phyloP scores from a whole-genome alignment of 2,329 filamentous ascomycete genomes.

The Clonostachys rhizophaga region DNA sequence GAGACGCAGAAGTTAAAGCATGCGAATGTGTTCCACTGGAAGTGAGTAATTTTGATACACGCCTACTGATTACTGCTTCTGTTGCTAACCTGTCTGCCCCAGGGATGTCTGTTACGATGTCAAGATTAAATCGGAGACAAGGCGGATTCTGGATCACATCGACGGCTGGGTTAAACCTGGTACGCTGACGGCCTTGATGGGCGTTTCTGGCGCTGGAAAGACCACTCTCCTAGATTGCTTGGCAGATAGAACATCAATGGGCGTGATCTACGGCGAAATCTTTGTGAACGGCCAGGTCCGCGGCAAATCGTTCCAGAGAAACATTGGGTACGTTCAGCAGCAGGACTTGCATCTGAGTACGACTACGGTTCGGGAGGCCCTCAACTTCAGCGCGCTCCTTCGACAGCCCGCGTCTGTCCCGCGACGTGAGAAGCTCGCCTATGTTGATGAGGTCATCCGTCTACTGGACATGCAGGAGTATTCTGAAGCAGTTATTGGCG shows the following conservation, averaged over 20 bases:
- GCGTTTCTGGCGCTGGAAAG: slow-evolving; percentile 36
- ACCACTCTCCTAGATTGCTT: slow-evolving; percentile 59
- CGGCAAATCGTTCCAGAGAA: slow-evolving; percentile 63
- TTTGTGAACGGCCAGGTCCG: slow-evolving; percentile 61
- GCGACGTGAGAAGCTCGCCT: slow-evolving; percentile 69
- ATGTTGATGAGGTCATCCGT: slow-evolving; percentile 43
- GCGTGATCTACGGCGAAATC: slow-evolving; percentile 63
- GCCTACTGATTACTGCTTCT: slow-evolving; percentile 53
- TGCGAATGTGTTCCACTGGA: slow-evolving; percentile 59
- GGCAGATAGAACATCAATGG: slow-evolving; percentile 63
- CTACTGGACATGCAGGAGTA: slow-evolving; percentile 47
- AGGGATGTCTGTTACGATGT: slow-evolving; percentile 68
- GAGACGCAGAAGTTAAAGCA: slow-evolving; percentile 42
- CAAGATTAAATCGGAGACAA: slow-evolving; percentile 56
- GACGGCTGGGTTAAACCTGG: slow-evolving; percentile 88
- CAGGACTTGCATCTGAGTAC: slow-evolving; percentile 37
- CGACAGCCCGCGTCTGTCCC: slow-evolving; percentile 75
- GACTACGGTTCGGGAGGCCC: slow-evolving; percentile 65
- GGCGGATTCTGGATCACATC: slow-evolving; percentile 63
- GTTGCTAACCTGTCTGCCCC: slow-evolving; percentile 30
- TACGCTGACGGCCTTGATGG: slow-evolving; percentile 81
- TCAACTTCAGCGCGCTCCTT: slow-evolving; percentile 80
- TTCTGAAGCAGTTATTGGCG: slow-evolving; percentile 41
- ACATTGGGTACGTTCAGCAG: slow-evolving; percentile 65
- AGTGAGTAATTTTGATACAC: slow-evolving; percentile 20